These are phyloP conservation scores for Telopea speciosissima DNA, from an alignment of 177 flowering plant genomes.

Conservation along the genomic window DNA sequence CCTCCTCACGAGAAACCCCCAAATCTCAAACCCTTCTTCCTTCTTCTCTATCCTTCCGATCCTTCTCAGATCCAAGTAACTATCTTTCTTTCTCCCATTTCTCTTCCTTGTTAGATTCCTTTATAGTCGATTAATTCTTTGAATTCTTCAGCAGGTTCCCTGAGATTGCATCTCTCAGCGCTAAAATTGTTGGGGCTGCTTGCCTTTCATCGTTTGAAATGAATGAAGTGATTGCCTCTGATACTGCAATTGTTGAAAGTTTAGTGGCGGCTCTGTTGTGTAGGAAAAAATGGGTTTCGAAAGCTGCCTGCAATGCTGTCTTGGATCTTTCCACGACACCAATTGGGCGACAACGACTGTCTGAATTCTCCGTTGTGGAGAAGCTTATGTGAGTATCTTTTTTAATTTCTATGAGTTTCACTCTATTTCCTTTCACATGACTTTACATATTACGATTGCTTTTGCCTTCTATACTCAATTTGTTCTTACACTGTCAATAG, in stretches of 20 bases:
- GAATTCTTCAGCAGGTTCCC: constrained; percentile 14
- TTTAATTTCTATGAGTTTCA: background rate
- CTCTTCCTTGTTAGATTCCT: background rate
- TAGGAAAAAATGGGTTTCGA: constrained; percentile 12
- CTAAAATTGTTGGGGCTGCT: constrained; percentile 45
- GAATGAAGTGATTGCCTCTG: constrained; percentile 39
- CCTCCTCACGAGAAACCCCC: constrained; percentile 11
- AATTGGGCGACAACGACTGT: constrained; percentile 31
- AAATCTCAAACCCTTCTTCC: constrained; percentile 3
- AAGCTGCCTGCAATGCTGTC: constrained; percentile 49
- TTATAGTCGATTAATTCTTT: background rate
- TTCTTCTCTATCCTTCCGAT: constrained; percentile 30
- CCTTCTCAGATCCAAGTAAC: constrained; percentile 25
- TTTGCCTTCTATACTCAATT: background rate
- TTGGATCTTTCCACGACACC: constrained; percentile 52
- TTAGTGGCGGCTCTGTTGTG: constrained; percentile 22
- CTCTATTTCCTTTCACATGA: too few relatives aligned
- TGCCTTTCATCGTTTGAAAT: constrained; percentile 42
- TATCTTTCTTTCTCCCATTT: background rate
- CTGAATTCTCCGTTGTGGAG: constrained; percentile 31
- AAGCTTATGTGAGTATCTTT: constrained; percentile 46
- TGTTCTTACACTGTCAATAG: too few relatives aligned
- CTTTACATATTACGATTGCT: background rate
- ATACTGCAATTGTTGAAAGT: constrained; percentile 31
- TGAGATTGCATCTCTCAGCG: constrained; percentile 20